These are phyloP conservation scores for Blastobotrys aristatus DNA, from an alignment of 1,139 yeast species.

Conservation along the genomic window DNA sequence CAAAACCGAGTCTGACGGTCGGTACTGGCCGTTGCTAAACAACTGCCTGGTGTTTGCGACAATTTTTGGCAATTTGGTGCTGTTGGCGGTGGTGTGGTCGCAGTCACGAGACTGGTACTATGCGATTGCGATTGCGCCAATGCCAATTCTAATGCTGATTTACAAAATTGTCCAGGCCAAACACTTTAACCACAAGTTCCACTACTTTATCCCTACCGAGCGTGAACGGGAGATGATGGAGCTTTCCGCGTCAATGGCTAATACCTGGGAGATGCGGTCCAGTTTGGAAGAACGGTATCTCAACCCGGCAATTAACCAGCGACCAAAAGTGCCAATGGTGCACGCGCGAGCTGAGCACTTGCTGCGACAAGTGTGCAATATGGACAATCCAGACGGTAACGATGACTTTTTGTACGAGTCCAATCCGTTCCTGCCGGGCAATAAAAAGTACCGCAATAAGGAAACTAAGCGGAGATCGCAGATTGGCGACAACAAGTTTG, in stretches of 20 bases:
- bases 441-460: slow-evolving; percentile 1
- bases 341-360: slow-evolving; percentile 28
- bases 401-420: slow-evolving; percentile 17
- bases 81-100: slow-evolving; percentile 38
- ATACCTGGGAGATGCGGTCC: slow-evolving; percentile 15
- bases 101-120: slow-evolving; percentile 34
- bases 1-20: slow-evolving; percentile 38
- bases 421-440: slow-evolving; percentile 16
- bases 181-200: slow-evolving; percentile 27
- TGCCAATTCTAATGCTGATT: slow-evolving; percentile 28
- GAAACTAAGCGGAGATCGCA: slow-evolving; percentile 12
- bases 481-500: slow-evolving; percentile 23
- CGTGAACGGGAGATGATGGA: slow-evolving; percentile 25
- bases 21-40: slow-evolving; percentile 37
- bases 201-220: slow-evolving; percentile 30
- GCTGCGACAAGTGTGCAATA: slow-evolving; percentile 23
- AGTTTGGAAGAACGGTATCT: slow-evolving; percentile 28
- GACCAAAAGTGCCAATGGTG: slow-evolving; percentile 35
- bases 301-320: slow-evolving; percentile 32
- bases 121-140: slow-evolving; percentile 35
- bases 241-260: slow-evolving; percentile 14
- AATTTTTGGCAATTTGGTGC: slow-evolving; percentile 35
- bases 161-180: slow-evolving; percentile 29
- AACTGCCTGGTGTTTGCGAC: slow-evolving; percentile 36
- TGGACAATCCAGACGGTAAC: slow-evolving; percentile 14